These are phyloP conservation scores for Fraxinus baroniana DNA, from an alignment of 305 asterid species.

Conservation along the genomic window DNA sequence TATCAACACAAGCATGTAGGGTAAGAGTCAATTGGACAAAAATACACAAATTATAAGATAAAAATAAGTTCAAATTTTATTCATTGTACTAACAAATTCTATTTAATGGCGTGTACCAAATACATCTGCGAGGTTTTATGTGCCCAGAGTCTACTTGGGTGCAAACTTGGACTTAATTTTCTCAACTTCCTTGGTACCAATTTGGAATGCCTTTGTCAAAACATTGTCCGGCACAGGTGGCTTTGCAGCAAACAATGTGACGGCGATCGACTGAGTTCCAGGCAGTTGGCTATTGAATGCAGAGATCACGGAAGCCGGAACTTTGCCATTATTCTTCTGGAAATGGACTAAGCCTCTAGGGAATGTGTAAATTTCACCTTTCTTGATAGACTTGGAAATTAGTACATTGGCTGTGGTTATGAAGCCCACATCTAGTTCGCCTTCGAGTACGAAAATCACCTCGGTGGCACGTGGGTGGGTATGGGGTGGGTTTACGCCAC, in stretches of 20 bases:
- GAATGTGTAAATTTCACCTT: constrained; percentile 40
- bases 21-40: background rate
- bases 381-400: constrained; percentile 32
- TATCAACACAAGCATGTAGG: background rate
- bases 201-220: background rate
- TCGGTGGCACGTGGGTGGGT: background rate
- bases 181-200: background rate
- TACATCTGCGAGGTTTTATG: background rate
- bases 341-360: constrained; percentile 45
- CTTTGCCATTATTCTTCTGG: constrained; percentile 43
- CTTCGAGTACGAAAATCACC: background rate
- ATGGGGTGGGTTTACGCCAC: background rate
- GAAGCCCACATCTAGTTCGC: background rate
- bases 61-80: background rate
- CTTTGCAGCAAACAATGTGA: background rate
- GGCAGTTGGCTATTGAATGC: constrained; percentile 36
- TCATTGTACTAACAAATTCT: background rate
- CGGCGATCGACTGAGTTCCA: constrained; percentile 11
- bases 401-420: constrained; percentile 38
- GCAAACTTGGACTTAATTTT: background rate
- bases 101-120: background rate
- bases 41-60: background rate
- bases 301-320: constrained; percentile 35
- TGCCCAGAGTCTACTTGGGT: background rate
- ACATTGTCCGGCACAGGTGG: background rate